Evolutionary conservation across 1,284 basidiomycete species (phyloP), one percentile per base, ranked within the genome.

Genomic region (Xerocomus nothofagi): DNA sequence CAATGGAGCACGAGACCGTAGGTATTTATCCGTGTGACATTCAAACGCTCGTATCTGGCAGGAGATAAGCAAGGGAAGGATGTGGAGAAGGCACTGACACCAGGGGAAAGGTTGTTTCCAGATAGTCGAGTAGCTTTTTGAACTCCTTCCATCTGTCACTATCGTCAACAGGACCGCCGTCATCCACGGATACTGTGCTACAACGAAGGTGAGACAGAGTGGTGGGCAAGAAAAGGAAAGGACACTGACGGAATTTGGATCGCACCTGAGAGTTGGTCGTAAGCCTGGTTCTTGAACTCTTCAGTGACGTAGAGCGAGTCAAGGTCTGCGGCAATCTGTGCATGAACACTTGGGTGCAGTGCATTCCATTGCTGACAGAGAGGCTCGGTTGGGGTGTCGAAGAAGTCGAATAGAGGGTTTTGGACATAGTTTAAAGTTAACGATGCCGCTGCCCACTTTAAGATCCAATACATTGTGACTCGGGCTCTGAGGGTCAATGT

Each of bases 1-100:
- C 86, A 88, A 37, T 82, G 79, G 64, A 79, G 90, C 6, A 88
- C 65, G 20, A 91, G 73, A 1, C 81, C 86, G 61, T 86, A 86
- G 0, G 80, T 81, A 55, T 80, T 80, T 54, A 90, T 78, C 56
- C 79, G 80, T 6, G 77, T 80, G 37, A 83, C 70, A 18, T 72
- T 71, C 42, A 87, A 68, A 15, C 68, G 73, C 34, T 71, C 51
- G 58, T 86, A 79, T n/a, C 81, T 83, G 43, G 11, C 4, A 36
- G 4, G 17, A 39, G 26, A 42, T n/a, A 39, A 32, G 29, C 27
- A 6, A 8, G 24, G n/a, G 7, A 43, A 12, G 23, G 12, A 43
- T 15, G 5, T 17, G 32, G 3, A n/a, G 9, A 36, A 26, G 18
- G 12, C 9, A 18, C 53, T 27, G 18, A 79, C 79, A 78, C 69